A percentile compares a stretch with the other conserved stretches of the same genome.
Conservation (phyloP, 208 protist genomes). For the Entamoeba invadens region DNA sequence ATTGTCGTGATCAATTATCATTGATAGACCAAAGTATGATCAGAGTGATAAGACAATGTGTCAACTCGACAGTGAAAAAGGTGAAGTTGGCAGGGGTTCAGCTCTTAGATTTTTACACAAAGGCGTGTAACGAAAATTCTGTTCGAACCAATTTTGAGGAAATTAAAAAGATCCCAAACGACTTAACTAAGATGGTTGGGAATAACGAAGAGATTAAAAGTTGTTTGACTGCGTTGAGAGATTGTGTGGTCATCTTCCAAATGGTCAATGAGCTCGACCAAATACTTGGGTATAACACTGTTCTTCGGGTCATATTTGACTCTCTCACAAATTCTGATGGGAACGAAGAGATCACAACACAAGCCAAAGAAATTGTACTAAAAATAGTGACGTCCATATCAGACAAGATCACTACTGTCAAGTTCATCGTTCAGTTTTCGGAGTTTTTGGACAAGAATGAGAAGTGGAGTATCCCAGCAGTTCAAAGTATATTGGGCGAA, state of each 20-base stretch:
- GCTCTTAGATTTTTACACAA: neutral
- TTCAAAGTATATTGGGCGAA: neutral
- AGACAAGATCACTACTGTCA: neutral
- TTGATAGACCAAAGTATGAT: neutral
- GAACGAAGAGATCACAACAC: neutral
- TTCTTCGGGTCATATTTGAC: neutral
- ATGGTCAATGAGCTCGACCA: neutral
- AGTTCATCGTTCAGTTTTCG: neutral
- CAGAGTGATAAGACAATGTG: neutral
- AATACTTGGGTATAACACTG: neutral
- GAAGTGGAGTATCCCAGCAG: neutral
- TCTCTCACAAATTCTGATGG: too few relatives aligned
- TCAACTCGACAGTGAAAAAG: neutral
- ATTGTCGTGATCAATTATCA: neutral
- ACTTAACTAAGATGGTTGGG: neutral
- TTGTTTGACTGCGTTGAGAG: neutral
- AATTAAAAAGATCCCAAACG: neutral
- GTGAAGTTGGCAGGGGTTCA: neutral
- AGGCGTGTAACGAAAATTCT: neutral
- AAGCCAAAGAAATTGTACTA: neutral
- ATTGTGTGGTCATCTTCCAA: neutral
- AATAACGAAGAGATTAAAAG: neutral
- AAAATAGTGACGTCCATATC: neutral
- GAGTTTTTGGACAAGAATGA: neutral
- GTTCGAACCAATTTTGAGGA: neutral